Base-by-base conservation (phyloP, 495 filamentous ascomycete genomes). In the Lasiosphaeria hispida region DNA sequence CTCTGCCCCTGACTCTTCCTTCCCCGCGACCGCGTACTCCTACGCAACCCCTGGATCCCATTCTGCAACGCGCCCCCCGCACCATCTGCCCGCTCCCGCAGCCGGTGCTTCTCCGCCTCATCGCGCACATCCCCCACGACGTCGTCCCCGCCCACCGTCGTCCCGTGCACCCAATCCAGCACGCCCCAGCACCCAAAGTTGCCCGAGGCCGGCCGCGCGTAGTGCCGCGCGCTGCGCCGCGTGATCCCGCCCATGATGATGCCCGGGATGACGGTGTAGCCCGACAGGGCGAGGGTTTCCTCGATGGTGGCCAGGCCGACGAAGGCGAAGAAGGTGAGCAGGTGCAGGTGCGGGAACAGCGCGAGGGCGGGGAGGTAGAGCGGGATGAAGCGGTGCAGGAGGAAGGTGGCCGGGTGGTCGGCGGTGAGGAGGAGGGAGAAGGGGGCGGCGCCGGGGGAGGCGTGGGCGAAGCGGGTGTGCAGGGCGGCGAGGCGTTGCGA, bases 131-230 rank as follows among this genome's bases (percentile, higher is more conserved):
- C 73, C 59, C 83, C 77, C 23, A 86, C 74, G 17, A 85, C 75
- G 8, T 83, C 75, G 63, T 81, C 76, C 64, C 80, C 79, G 4
- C 77, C 79, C 13, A 87, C 65, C 10, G 76, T 83, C 3, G 91
- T 92, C n/a, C 88, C 88, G 63, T 79, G 75, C 0, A 84, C 47
- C 83, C 87, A 90, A 69, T 97, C 92, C 60, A 93, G 37, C 7
- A 96, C 60, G 1, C 91, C 91, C 81, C 86, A 89, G 9, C 85
- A 80, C 0, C 86, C 88, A 65, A 81, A 96, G 62, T 96, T 96
- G 0, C 90, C 89, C 18, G 34, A 33, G 23, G 80, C 72, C 5
- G 80, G 67, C 23, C 72, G 73, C 51, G 82, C 69, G 56, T 87
- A 78, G 72, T 97, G 92, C 40, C 69, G 65, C 56, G 92, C 89